Conservation (phyloP, 176 grass and related monocot genomes). For the Paspalum vaginatum region DNA sequence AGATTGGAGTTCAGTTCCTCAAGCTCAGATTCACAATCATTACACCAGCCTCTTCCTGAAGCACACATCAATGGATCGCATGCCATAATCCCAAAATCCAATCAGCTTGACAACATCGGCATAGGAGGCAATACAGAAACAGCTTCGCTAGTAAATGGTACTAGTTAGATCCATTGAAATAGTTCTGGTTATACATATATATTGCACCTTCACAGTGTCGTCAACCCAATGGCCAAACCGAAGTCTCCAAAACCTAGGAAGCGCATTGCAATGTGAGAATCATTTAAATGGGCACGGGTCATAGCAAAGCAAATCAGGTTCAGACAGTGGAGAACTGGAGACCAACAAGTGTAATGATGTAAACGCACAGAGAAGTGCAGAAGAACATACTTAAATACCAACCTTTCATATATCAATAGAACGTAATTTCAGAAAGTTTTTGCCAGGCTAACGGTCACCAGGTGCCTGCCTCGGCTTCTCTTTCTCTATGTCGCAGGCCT, state of each 20-base stretch:
- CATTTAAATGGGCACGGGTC: background rate
- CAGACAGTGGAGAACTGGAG: background rate
- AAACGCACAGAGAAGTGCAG: background rate
- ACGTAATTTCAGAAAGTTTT: background rate
- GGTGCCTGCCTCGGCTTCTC: conserved; percentile 3
- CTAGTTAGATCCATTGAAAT: background rate
- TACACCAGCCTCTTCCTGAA: background rate
- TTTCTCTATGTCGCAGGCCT: conserved; percentile 43
- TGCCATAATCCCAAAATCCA: background rate
- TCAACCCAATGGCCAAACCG: background rate
- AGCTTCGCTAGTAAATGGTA: background rate
- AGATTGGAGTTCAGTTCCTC: background rate
- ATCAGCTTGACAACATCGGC: background rate
- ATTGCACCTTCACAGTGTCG: background rate
- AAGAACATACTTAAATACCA: conserved; percentile 13
- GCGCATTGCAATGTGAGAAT: background rate
- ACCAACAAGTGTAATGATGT: background rate
- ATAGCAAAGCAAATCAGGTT: conserved; percentile 3
- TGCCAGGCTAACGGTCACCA: conserved; percentile 22
- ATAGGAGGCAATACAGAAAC: background rate
- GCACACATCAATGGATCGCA: background rate
- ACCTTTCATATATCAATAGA: conserved; percentile 1
- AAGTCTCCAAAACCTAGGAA: background rate
- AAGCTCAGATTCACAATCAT: background rate
- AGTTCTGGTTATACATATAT: background rate